Conservation (phyloP, 169 alveolate genomes). For the Plasmodium blacklocki region DNA sequence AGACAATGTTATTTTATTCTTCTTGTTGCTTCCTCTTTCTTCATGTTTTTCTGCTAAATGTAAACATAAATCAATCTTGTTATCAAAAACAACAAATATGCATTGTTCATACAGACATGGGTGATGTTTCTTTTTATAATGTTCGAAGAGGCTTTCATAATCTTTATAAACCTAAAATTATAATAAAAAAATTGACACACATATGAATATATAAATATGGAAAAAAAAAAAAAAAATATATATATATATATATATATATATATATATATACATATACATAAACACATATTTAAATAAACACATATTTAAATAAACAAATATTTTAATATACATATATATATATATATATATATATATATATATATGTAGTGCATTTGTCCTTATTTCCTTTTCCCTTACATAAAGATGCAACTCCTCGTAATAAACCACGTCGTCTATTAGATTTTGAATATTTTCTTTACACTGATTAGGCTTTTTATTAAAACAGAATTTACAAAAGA, state of each 20-base stretch:
- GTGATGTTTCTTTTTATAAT: constrained; percentile 78
- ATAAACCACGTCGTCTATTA: constrained; percentile 39
- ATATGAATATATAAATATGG: not conserved
- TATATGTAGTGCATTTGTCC: not conserved
- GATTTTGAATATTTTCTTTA: constrained; percentile 23
- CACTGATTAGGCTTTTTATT: constrained; percentile 28
- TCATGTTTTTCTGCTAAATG: constrained; percentile 80
- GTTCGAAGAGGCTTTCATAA: constrained; percentile 75
- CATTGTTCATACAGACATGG: constrained; percentile 83
- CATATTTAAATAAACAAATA: not conserved
- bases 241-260: not conserved
- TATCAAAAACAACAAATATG: constrained; percentile 82
- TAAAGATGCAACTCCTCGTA: constrained; percentile 65
- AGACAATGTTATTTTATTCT: constrained; percentile 55
- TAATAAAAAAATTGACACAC: not conserved
- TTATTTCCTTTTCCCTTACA: constrained; percentile 14
- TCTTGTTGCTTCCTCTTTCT: constrained; percentile 51
- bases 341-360: not conserved
- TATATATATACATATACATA: not conserved
- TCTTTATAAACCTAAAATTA: constrained; percentile 77
- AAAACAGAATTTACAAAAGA: constrained; percentile 73
- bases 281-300: not conserved
- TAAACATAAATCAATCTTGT: constrained; percentile 77
- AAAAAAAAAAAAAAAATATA: too few relatives aligned
- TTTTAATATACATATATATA: not conserved